phyloP scores from a whole-genome alignment of 78 protist genomes.

The Dictyostelium intermedium region DNA sequence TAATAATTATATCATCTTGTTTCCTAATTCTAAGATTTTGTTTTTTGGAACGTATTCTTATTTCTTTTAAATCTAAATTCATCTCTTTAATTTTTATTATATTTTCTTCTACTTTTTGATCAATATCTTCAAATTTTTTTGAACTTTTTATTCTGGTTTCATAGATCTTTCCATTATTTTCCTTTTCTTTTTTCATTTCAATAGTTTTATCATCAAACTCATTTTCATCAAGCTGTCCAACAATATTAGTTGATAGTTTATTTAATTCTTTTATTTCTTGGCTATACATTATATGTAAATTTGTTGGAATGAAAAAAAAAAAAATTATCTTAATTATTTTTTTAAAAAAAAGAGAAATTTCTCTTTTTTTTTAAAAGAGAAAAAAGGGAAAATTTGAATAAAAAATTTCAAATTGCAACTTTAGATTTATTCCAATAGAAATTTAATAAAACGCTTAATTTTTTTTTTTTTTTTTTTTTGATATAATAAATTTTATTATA shows the following conservation, averaged over 20 bases:
- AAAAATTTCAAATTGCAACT: not conserved
- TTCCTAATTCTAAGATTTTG: not conserved
- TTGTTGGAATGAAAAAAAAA: not conserved
- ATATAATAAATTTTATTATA: not conserved
- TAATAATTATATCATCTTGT: not conserved
- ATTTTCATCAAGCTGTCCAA: not conserved
- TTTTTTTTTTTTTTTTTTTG: not conserved
- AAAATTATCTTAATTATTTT: not conserved
- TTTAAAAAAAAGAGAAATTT: no score
- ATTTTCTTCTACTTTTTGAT: not conserved
- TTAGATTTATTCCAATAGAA: no score
- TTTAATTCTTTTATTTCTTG: not conserved
- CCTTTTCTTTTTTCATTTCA: not conserved
- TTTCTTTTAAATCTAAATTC: not conserved
- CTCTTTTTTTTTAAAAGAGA: not conserved
- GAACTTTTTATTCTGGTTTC: not conserved
- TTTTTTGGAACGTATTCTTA: not conserved
- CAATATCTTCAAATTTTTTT: not conserved
- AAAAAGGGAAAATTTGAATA: not conserved
- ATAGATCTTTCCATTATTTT: not conserved
- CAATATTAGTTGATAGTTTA: not conserved
- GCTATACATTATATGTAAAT: not conserved
- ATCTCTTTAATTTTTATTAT: not conserved
- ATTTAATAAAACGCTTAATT: no score
- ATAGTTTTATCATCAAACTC: not conserved